These are phyloP conservation scores for Aspergillus sp. DNA, from an alignment of 2,329 filamentous ascomycete species.

Conservation along the genomic window DNA sequence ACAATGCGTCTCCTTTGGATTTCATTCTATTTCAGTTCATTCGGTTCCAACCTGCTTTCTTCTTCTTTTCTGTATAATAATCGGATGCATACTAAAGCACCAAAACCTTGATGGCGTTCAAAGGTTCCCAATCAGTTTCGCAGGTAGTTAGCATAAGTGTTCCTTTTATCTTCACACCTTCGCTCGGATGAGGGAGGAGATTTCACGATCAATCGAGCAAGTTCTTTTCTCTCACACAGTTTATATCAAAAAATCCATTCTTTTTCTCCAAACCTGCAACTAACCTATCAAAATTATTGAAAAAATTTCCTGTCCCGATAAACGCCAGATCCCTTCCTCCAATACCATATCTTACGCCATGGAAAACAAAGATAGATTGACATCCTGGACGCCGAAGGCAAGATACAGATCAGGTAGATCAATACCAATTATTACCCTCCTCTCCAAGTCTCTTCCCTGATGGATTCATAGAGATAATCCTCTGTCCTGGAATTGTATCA, in stretches of 20 bases:
- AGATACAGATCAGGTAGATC: constrained; percentile 17
- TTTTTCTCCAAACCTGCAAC: neutral
- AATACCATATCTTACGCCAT: neutral
- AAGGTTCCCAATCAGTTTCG: neutral
- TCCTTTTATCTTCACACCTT: too few relatives aligned
- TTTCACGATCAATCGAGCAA: too few relatives aligned
- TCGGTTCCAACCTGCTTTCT: neutral
- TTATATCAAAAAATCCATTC: neutral
- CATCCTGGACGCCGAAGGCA: too few relatives aligned
- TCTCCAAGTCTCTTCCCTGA: constrained; percentile 55
- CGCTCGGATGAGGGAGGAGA: too few relatives aligned
- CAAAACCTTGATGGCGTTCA: too few relatives aligned
- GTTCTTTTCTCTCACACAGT: neutral
- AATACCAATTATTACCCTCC: constrained; percentile 61
- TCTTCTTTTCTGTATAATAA: neutral
- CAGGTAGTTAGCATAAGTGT: neutral
- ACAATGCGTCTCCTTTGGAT: neutral
- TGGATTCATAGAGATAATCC: constrained; percentile 60
- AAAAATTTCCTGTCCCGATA: neutral
- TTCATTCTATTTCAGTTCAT: neutral
- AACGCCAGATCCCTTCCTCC: neutral
- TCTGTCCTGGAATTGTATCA: constrained; percentile 56
- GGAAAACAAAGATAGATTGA: neutral
- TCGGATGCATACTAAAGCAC: neutral
- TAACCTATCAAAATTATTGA: neutral